These are phyloP conservation scores for Xylariomycetidae sp. DNA, from an alignment of 2,329 filamentous ascomycete species.

Conservation along the genomic window DNA sequence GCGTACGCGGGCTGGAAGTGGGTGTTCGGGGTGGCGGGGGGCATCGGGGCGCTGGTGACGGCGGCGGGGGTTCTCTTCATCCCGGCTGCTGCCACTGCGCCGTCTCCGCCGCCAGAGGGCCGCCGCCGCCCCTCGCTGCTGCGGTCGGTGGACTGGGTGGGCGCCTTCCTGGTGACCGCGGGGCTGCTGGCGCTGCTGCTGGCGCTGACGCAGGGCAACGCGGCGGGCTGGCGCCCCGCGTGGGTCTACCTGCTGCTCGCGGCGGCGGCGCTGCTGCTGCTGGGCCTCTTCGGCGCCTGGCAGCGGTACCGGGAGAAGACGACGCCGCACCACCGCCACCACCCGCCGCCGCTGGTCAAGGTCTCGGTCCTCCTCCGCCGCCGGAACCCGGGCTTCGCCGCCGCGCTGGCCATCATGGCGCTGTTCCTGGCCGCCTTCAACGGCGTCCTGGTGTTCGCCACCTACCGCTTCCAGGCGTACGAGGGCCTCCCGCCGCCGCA, in stretches of 20 bases:
- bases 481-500: conserved; percentile 56
- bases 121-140: conserved; percentile 25
- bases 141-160: conserved; percentile 59
- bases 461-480: conserved; percentile 66
- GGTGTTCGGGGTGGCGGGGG: conserved; percentile 60
- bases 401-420: conserved; percentile 59
- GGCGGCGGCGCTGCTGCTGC: conserved; percentile 49
- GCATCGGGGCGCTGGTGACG: conserved; percentile 52
- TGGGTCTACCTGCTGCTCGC: conserved; percentile 58
- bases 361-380: conserved; percentile 56
- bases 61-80: conserved; percentile 54
- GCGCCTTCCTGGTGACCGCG: conserved; percentile 55
- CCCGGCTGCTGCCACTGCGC: too few species aligned
- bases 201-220: conserved; percentile 62
- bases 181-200: conserved; percentile 59
- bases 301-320: conserved; percentile 52
- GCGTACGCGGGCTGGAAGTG: conserved; percentile 60
- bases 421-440: conserved; percentile 65
- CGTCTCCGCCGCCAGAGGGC: conserved; percentile 31
- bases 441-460: conserved; percentile 61
- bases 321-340: conserved; percentile 34
- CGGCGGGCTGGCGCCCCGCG: conserved; percentile 59
- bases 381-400: conserved; percentile 54
- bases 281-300: conserved; percentile 54
- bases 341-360: conserved; percentile 67